Evolutionary conservation across 1,284 basidiomycete species (phyloP), one percentile per base, ranked within the genome.

Genomic region (Ustilago crameri): DNA sequence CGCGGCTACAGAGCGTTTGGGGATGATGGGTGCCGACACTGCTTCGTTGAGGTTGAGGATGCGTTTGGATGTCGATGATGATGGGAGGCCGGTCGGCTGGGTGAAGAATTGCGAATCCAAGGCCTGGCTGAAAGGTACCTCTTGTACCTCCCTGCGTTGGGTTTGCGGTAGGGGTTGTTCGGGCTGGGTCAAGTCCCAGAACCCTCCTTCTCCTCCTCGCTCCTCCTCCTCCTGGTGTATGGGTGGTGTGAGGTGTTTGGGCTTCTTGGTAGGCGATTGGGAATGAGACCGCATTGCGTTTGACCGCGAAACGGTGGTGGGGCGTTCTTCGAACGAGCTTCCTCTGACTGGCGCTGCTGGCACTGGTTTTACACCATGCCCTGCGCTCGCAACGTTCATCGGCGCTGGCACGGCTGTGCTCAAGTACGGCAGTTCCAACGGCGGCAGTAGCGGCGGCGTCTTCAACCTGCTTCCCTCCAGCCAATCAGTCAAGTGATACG

Each of bases 401-500:
- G 35, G 15, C 22, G 35, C 9, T 38, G 23, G 24, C 22, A 34
- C 46, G 30, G 22, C n/a, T 2, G 59, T 48, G 9, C 38, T 30
- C 38, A 59, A 22, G 12, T 30, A 27, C 7, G 58, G 41, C 50
- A 57, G 35, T 50, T 62, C 42, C 40, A 68, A 43, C 45, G 51
- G 50, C 14, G 65, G 65, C 48, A 68, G 18, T 46, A 62, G n/a
- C 9, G 59, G 59, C n/a, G 48, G 54, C 3, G 22, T 5, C 7
- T 51, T 51, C 8, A 45, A 2, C 40, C 50, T 59, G 0, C 57
- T 34, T 24, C 66, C 44, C 18, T 56, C 52, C 5, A 69, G 38
- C 71, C 71, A 74, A 47, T 69, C 71, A 10, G 62, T 62, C 38
- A 74, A 26, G 35, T 59, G 58, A 43, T 56, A 58, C 40, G 71